Evolutionary conservation across 2,329 filamentous ascomycete species (phyloP).

Genomic region (Xylaria sp.): DNA sequence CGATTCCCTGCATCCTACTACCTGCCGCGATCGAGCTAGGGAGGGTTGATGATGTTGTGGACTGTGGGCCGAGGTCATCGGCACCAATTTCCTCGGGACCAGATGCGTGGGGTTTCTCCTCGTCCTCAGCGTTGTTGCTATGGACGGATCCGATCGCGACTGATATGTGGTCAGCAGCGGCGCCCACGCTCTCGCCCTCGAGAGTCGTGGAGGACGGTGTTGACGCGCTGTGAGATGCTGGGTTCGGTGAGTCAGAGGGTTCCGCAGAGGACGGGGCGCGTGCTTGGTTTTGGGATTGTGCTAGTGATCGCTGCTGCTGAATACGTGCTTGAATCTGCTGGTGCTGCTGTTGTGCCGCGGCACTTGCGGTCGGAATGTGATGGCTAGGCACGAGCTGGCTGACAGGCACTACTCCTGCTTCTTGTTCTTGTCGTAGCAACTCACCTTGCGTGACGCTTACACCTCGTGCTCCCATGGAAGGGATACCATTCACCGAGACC

Average conservation of each 20-base stretch:
- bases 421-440: slow-evolving; percentile 83
- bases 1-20: slow-evolving; percentile 58
- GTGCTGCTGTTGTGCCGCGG: slow-evolving; percentile 30
- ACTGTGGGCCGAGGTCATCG: slow-evolving; percentile 82
- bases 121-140: slow-evolving; percentile 52
- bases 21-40: slow-evolving; percentile 46
- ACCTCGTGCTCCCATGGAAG: slow-evolving; percentile 56
- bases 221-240: slow-evolving; percentile 23
- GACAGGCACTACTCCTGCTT: slow-evolving; percentile 77
- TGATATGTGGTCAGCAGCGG: slow-evolving; percentile 38
- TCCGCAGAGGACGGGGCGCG: slow-evolving; percentile 25
- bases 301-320: slow-evolving; percentile 33
- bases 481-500: slow-evolving; percentile 73
- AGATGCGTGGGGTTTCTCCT: slow-evolving; percentile 77
- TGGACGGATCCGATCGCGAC: slow-evolving; percentile 46
- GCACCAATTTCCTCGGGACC: slow-evolving; percentile 86
- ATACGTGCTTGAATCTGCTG: slow-evolving; percentile 32
- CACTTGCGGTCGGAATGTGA: slow-evolving; percentile 34
- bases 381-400: slow-evolving; percentile 60
- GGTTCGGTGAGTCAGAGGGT: slow-evolving; percentile 28
- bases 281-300: slow-evolving; percentile 36
- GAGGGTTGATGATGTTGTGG: slow-evolving; percentile 44
- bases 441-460: slow-evolving; percentile 80
- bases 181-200: slow-evolving; percentile 34
- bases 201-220: slow-evolving; percentile 30